Conservation (phyloP, 2,329 filamentous ascomycete genomes). For the Xylaria sp. region DNA sequence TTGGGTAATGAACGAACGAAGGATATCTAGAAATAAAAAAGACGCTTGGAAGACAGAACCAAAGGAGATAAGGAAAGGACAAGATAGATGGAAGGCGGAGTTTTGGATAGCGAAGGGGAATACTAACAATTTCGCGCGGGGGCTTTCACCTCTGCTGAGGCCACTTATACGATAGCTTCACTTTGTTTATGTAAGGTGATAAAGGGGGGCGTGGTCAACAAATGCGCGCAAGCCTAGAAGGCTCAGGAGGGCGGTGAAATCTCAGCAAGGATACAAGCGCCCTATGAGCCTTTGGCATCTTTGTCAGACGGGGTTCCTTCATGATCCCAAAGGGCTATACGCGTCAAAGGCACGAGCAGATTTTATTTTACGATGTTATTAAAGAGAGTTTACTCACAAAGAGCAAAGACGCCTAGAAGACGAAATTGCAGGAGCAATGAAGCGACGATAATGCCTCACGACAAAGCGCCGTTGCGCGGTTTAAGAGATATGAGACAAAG, state of each 20-base stretch:
- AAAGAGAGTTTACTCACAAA: not conserved
- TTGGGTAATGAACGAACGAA: not conserved
- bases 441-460: not conserved
- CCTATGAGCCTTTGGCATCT: not conserved
- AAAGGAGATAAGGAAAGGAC: not conserved
- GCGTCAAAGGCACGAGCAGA: not conserved
- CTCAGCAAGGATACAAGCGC: not conserved
- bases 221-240: not conserved
- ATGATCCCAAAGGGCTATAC: not conserved
- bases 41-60: not conserved
- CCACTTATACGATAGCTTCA: not conserved
- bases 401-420: not conserved
- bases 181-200: not conserved
- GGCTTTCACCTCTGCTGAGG: not conserved
- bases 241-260: not conserved
- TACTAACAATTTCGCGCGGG: not conserved
- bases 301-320: not conserved
- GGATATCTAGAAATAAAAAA: not conserved
- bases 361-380: not conserved
- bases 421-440: not conserved
- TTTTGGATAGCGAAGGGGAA: not conserved
- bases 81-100: too few species aligned
- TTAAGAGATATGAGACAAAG: not conserved
- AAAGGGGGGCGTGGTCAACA: not conserved
- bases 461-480: not conserved